Percentiles rank a stretch among this genome's conserved stretches.
Evolutionary conservation across 352 stramenopile species (phyloP).

Genomic region (Phytophthora quininea): DNA sequence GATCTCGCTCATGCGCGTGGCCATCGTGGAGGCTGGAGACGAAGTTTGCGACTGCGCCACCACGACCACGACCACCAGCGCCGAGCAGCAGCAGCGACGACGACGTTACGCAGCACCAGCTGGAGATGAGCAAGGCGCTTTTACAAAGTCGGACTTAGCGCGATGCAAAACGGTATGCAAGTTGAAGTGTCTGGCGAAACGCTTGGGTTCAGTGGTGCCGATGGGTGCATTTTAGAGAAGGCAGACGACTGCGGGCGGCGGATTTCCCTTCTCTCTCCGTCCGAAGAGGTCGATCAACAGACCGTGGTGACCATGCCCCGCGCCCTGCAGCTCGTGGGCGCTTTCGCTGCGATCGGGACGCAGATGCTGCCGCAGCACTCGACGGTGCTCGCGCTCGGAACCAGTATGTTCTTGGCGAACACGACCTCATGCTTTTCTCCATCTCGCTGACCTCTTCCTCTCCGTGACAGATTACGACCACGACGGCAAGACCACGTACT

Average conservation of each 20-base stretch:
- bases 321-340: conserved; percentile 16
- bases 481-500: conserved; percentile 54
- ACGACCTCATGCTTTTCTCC: too few species aligned
- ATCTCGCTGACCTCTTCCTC: too few species aligned
- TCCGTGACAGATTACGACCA: conserved; percentile 39
- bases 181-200: neutral
- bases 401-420: conserved; percentile 39
- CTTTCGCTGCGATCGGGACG: conserved; percentile 3
- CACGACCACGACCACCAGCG: neutral
- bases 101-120: neutral
- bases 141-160: too few species aligned
- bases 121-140: neutral
- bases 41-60: conserved; percentile 11
- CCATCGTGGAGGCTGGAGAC: conserved; percentile 29
- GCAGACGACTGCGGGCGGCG: neutral
- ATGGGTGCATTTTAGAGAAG: neutral
- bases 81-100: neutral
- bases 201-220: neutral
- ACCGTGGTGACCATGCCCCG: conserved; percentile 18
- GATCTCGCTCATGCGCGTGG: conserved; percentile 41
- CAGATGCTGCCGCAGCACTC: conserved; percentile 15
- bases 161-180: neutral
- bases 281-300: conserved; percentile 6
- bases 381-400: conserved; percentile 37
- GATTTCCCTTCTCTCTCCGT: neutral